Conservation (phyloP, 225 moss, liverwort and hornwort species). For the Straminergon stramineum region DNA sequence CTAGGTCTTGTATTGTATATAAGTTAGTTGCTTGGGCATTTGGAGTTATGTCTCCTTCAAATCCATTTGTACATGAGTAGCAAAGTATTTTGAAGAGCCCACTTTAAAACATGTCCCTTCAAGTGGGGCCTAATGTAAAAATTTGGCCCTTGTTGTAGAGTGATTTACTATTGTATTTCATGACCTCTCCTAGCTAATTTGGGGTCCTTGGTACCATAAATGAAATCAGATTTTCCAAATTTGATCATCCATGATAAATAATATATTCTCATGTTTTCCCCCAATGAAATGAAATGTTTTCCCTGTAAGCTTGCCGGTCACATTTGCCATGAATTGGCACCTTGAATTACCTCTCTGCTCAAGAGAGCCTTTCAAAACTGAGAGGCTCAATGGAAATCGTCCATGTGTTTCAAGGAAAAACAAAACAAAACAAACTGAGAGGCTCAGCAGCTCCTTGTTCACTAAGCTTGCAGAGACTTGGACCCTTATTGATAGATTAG, state of each 20-base stretch:
- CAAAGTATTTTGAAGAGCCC: background rate
- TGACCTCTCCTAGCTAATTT: background rate
- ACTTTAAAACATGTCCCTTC: accelerated
- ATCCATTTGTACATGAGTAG: background rate
- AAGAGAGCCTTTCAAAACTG: background rate
- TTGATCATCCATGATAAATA: background rate
- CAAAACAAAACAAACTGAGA: too few relatives aligned
- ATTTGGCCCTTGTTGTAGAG: accelerated
- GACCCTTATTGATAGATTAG: too few relatives aligned
- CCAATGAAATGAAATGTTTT: background rate
- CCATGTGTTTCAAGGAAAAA: too few relatives aligned
- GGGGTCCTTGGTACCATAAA: accelerated
- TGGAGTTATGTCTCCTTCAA: background rate
- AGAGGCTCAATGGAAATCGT: too few relatives aligned
- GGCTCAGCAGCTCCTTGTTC: background rate
- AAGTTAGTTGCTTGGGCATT: background rate
- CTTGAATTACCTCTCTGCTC: background rate
- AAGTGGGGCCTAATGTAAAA: background rate
- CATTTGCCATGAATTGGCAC: background rate
- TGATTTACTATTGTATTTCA: background rate
- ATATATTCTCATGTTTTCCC: background rate
- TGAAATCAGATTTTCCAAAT: background rate
- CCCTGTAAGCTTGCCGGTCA: background rate
- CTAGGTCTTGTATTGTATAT: accelerated
- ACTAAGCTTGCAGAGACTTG: background rate